A percentile compares a stretch with the other conserved stretches of the same genome.
These are phyloP conservation scores for Alternaria viburni DNA, from an alignment of 2,329 filamentous ascomycete genomes.

Conservation along the genomic window DNA sequence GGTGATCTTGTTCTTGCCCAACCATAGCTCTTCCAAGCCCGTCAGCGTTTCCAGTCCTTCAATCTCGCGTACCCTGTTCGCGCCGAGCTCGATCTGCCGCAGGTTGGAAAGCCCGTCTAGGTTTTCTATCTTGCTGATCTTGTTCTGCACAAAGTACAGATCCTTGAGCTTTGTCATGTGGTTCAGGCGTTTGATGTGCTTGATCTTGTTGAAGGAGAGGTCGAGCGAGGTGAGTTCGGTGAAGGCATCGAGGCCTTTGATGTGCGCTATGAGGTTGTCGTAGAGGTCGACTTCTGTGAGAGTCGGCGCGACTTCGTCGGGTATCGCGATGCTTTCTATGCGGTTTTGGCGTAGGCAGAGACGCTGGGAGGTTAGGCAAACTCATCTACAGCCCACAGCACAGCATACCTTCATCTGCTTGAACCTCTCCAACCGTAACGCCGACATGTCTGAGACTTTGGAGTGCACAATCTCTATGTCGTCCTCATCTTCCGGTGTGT, in stretches of 20 bases:
- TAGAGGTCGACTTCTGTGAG: conserved; percentile 91
- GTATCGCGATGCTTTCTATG: conserved; percentile 80
- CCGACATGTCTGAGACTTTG: conserved; percentile 77
- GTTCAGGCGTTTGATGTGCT: conserved; percentile 89
- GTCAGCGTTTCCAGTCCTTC: conserved; percentile 79
- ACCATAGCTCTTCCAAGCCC: conserved; percentile 87
- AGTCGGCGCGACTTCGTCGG: conserved; percentile 68
- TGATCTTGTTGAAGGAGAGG: conserved; percentile 98
- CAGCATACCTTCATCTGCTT: conserved; percentile 66
- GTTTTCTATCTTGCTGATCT: conserved; percentile 85
- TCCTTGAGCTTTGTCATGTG: conserved; percentile 81
- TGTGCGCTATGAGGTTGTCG: conserved; percentile 90
- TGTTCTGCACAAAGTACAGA: conserved; percentile 93
- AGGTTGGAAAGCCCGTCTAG: conserved; percentile 77
- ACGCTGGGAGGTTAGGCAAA: conserved; percentile 52
- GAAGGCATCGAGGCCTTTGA: conserved; percentile 81
- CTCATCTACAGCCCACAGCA: neutral
- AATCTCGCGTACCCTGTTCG: conserved; percentile 89
- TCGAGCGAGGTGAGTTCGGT: conserved; percentile 80
- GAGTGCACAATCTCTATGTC: conserved; percentile 86
- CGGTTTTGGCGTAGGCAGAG: conserved; percentile 93
- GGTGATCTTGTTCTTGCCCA: conserved; percentile 96
- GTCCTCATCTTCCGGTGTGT: conserved; percentile 61
- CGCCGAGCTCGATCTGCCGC: conserved; percentile 86
- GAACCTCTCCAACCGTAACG: conserved; percentile 84